These are phyloP conservation scores for Paecilomyces dactylethromorphus DNA, from an alignment of 2,329 filamentous ascomycete species.

Conservation along the genomic window DNA sequence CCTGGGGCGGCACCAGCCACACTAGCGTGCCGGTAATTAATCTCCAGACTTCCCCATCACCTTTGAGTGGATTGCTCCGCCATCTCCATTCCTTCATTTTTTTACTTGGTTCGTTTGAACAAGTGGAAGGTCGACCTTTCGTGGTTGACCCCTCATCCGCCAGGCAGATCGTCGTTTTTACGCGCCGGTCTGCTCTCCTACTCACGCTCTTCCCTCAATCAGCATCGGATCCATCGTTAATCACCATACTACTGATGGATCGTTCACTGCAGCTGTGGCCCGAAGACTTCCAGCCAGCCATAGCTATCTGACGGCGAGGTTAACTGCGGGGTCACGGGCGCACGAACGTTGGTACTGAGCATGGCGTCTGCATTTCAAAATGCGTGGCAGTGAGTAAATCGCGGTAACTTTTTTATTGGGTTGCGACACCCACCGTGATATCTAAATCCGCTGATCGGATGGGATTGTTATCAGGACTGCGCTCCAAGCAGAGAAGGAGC, in stretches of 20 bases:
- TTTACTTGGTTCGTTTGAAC: not conserved
- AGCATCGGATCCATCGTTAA: not conserved
- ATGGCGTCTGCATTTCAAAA: slow-evolving; percentile 44
- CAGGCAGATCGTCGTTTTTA: not conserved
- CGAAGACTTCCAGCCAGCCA: slow-evolving; percentile 46
- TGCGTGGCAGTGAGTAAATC: slow-evolving; percentile 45
- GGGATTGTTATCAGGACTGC: slow-evolving; percentile 21
- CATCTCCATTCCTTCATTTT: not conserved
- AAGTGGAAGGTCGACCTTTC: not conserved
- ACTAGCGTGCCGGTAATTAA: slow-evolving; percentile 4
- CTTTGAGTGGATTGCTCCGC: not conserved
- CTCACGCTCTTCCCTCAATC: not conserved
- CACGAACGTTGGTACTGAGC: slow-evolving; percentile 16
- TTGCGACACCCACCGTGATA: not conserved
- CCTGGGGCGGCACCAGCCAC: slow-evolving; percentile 5
- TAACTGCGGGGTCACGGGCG: slow-evolving; percentile 44
- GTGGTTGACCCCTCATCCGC: not conserved
- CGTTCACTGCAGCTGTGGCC: slow-evolving; percentile 42
- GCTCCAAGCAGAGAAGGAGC: slow-evolving; percentile 42
- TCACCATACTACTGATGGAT: slow-evolving; percentile 45
- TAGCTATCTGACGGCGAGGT: slow-evolving; percentile 53
- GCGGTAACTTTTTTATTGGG: slow-evolving; percentile 10
- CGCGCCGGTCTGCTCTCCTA: not conserved
- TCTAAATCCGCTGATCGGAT: not conserved
- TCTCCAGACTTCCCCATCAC: not conserved